Evolutionary conservation across 2,329 filamentous ascomycete species (phyloP).

Genomic region (Hymenoscyphus fructigenus): DNA sequence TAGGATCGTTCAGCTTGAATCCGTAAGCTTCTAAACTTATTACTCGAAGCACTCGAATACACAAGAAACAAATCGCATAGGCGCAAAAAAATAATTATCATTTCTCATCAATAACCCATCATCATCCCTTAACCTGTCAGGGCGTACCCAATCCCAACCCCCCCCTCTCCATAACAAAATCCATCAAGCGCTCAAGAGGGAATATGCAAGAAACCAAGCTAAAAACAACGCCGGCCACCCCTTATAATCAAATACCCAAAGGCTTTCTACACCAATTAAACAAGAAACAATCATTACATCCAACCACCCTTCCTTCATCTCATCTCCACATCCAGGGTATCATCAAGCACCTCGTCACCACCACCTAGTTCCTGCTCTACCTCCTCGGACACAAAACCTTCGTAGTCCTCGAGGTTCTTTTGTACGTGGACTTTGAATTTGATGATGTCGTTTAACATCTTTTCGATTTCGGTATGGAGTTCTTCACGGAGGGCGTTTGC

Average conservation of each 20-base stretch:
- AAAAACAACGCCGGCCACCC: not conserved
- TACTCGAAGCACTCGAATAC: no score
- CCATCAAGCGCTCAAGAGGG: conserved; percentile 1
- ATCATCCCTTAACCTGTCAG: no score
- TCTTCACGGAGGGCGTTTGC: conserved; percentile 88
- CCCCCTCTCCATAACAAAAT: not conserved
- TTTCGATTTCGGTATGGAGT: conserved; percentile 94
- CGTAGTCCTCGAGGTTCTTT: conserved; percentile 88
- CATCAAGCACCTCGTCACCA: conserved; percentile 56
- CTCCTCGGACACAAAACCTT: conserved; percentile 89
- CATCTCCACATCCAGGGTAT: conserved; percentile 52
- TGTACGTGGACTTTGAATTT: conserved; percentile 98
- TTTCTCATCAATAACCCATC: no score
- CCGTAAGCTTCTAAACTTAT: no score
- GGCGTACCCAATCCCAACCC: not conserved
- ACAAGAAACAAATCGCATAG: no score
- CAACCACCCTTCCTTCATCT: conserved; percentile 9
- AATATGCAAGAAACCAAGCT: not conserved
- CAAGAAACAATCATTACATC: not conserved
- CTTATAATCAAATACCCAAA: not conserved
- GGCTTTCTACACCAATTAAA: conserved; percentile 1
- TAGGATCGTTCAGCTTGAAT: no score
- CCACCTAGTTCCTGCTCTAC: conserved; percentile 77
- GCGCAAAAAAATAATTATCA: no score
- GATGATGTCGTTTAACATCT: conserved; percentile 94